Base-by-base conservation (phyloP, 2,329 filamentous ascomycete species). In the Fusarium tuaranense region DNA sequence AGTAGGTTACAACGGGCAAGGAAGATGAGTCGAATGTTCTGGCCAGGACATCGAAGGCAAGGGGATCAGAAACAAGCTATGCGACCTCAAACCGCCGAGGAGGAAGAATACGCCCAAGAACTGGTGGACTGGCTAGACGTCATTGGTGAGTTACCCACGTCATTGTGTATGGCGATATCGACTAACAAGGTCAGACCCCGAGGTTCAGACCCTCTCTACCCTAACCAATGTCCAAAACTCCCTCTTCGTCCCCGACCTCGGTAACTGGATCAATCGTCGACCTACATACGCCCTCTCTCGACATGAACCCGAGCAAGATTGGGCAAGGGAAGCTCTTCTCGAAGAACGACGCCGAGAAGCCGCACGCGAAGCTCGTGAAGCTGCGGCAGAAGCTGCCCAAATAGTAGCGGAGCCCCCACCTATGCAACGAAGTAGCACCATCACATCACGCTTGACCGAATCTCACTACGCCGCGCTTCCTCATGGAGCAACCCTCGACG, bases 211-310 rank as follows among this genome's bases (percentile, higher is more conserved):
- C 0, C 85, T 97, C 5, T 94, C 94, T 0, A 96, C 94, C 16
- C 88, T 97, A 12, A 97, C 94, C 51, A 97, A 97, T 78, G 92
- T 97, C 22, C 94, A 97, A 79, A 97, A 97, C 81, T 97, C 94
- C 0, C 89, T 97, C 12, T 97, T 97, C 82, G 86, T 97, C 2
- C 95, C 95, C 0, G 92, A 95, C 74, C 86, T 97, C n/a, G 94
- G 94, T 46, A 86, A 87, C 68, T 91, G 91, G 76, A 77, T 97
- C 60, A 97, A 97, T 78, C 89, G 95, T 59, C 88, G 92, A 70
- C 94, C 94, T 2, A 95, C 94, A 0, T 97, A 97, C 81, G 90
- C 90, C 48, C 86, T 97, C 9, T 91, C 91, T 7, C 88, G 88
- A 25, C 84, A 84, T 53, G 75, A 81, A 6, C 64, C 77, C 32